phyloP scores from a whole-genome alignment of 306 rosid genomes.

The Begonia peltatifolia region DNA sequence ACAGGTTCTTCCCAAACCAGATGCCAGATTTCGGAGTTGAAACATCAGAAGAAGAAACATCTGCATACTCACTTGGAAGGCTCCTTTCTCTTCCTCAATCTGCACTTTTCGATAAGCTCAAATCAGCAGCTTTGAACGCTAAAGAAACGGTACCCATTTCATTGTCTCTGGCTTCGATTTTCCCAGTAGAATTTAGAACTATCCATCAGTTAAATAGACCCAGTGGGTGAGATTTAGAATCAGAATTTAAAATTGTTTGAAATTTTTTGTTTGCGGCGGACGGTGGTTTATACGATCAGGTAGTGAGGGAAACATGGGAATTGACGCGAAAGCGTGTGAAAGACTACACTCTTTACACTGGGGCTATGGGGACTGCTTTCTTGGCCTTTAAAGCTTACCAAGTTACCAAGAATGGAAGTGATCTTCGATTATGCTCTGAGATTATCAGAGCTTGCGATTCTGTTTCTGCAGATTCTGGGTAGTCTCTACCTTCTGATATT shows the following conservation, averaged over 20 bases:
- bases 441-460: constrained; percentile 66
- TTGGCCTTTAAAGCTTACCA: constrained; percentile 48
- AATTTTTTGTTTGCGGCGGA: background rate
- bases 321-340: constrained; percentile 34
- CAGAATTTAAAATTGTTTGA: background rate
- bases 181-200: background rate
- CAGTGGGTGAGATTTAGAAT: background rate
- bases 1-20: constrained; percentile 56
- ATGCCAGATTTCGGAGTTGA: constrained; percentile 46
- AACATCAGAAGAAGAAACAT: constrained; percentile 11
- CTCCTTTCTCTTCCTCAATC: constrained; percentile 46
- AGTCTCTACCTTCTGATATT: constrained; percentile 1
- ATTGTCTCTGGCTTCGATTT: background rate
- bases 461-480: constrained; percentile 56
- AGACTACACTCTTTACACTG: constrained; percentile 60
- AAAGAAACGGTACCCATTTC: constrained; percentile 42
- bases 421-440: constrained; percentile 53
- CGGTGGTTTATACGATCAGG: constrained; percentile 32
- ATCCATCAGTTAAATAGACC: background rate
- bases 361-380: constrained; percentile 68
- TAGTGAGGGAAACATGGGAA: constrained; percentile 66
- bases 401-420: constrained; percentile 37
- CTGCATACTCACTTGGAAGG: constrained; percentile 19
- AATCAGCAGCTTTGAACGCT: constrained; percentile 31
- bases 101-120: constrained; percentile 23